Evolutionary conservation across 768 basidiomycete genomes (phyloP).

Genomic region (Lentinula sp.): DNA sequence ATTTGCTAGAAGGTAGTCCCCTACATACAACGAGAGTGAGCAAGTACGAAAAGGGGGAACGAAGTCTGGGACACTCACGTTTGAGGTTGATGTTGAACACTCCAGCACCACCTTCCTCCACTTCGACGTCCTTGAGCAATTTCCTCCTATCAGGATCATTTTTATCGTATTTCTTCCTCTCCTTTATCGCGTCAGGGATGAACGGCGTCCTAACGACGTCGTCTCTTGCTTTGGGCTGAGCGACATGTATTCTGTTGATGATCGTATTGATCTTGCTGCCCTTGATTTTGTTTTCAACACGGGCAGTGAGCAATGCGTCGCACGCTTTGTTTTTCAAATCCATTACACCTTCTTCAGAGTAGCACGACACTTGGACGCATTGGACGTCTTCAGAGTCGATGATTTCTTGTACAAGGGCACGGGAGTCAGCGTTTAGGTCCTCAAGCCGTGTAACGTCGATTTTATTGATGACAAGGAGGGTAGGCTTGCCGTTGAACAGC

Average conservation of each 20-base stretch:
- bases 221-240: conserved; percentile 85
- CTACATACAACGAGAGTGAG: conserved; percentile 36
- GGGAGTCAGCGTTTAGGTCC: conserved; percentile 72
- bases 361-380: conserved; percentile 84
- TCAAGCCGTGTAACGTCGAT: conserved; percentile 88
- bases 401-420: conserved; percentile 83
- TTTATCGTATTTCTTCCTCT: conserved; percentile 80
- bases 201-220: conserved; percentile 83
- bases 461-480: conserved; percentile 95
- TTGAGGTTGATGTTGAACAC: conserved; percentile 89
- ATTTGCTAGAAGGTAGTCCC: conserved; percentile 79
- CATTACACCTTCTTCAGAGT: conserved; percentile 98
- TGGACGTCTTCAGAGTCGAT: conserved; percentile 66
- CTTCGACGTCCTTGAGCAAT: conserved; percentile 78
- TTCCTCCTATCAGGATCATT: conserved; percentile 68
- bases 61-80: conserved; percentile 46
- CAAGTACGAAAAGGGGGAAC: not conserved
- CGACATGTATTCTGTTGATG: conserved; percentile 94
- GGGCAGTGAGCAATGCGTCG: conserved; percentile 89
- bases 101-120: conserved; percentile 83
- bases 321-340: conserved; percentile 93
- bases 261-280: conserved; percentile 90
- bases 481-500: conserved; percentile 90
- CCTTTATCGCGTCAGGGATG: conserved; percentile 82
- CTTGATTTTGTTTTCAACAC: conserved; percentile 91